A percentile compares a stretch with the other conserved stretches of the same genome.
Evolutionary conservation across 1,284 basidiomycete genomes (phyloP).

Genomic region (Pseudozyma thailandica): DNA sequence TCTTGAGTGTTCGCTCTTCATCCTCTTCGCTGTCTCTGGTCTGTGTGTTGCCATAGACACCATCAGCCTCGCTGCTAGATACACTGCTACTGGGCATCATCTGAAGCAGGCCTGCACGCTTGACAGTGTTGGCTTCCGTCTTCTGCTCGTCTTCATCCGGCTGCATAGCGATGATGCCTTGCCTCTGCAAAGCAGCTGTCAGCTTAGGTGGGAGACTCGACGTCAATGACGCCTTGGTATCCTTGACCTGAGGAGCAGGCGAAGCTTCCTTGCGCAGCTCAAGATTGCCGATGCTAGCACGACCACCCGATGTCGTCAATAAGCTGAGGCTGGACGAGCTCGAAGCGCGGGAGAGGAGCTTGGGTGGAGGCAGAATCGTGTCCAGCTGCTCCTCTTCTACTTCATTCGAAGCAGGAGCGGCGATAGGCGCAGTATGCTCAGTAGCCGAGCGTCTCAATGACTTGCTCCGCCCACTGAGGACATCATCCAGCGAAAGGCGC

Average conservation of each 20-base stretch:
- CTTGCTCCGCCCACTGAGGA: conserved; percentile 37
- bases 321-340: conserved; percentile 55
- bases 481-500: conserved; percentile 40
- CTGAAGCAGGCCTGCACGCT: conserved; percentile 42
- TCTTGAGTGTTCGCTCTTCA: conserved; percentile 62
- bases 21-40: conserved; percentile 54
- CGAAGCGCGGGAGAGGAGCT: conserved; percentile 38
- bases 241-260: conserved; percentile 3
- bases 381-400: conserved; percentile 37
- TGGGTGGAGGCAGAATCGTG: conserved; percentile 45
- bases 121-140: background rate
- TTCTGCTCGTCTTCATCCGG: conserved; percentile 4
- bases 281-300: conserved; percentile 50
- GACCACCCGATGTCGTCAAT: conserved; percentile 48
- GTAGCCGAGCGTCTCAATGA: conserved; percentile 36
- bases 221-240: conserved; percentile 19
- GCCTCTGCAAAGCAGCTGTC: conserved; percentile 40
- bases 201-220: conserved; percentile 43
- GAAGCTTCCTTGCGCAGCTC: conserved; percentile 14
- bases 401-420: conserved; percentile 26
- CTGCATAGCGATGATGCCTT: conserved; percentile 48
- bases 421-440: conserved; percentile 13
- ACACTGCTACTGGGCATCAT: conserved; percentile 63
- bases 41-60: conserved; percentile 6
- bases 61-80: conserved; percentile 49